These are phyloP conservation scores for Cryptococcus sp. DNA, from an alignment of 1,284 basidiomycete genomes.

Conservation along the genomic window DNA sequence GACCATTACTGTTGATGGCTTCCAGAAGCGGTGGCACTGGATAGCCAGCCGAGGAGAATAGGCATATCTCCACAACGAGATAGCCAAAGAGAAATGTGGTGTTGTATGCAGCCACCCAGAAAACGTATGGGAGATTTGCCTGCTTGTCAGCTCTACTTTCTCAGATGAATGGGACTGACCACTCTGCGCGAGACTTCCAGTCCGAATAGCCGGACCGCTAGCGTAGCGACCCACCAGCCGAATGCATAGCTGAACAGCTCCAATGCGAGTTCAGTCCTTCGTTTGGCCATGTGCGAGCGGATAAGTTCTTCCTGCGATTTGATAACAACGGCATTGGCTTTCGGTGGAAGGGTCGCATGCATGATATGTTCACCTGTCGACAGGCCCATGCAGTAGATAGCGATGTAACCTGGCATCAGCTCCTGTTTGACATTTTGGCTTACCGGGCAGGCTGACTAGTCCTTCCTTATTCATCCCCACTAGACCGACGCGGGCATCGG, in stretches of 20 bases:
- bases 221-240: slow-evolving; percentile 69
- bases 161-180: slow-evolving; percentile 51
- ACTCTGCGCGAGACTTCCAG: slow-evolving; percentile 65
- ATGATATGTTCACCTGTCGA: slow-evolving; percentile 76
- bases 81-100: slow-evolving; percentile 79
- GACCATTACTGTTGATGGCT: slow-evolving; percentile 75
- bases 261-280: slow-evolving; percentile 61
- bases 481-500: slow-evolving; percentile 59
- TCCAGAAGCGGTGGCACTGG: slow-evolving; percentile 62
- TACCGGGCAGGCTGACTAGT: slow-evolving; percentile 62
- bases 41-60: slow-evolving; percentile 53
- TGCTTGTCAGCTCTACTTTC: slow-evolving; percentile 38
- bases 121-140: slow-evolving; percentile 83
- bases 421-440: no score
- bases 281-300: slow-evolving; percentile 51
- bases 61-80: slow-evolving; percentile 63
- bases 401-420: slow-evolving; percentile 64
- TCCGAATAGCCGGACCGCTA: slow-evolving; percentile 40
- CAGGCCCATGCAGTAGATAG: slow-evolving; percentile 82
- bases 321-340: neutral
- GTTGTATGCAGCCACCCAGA: slow-evolving; percentile 90
- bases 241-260: slow-evolving; percentile 72
- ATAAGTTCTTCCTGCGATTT: slow-evolving; percentile 11
- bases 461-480: slow-evolving; percentile 87
- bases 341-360: slow-evolving; percentile 56